Conservation (phyloP, 2,329 filamentous ascomycete genomes). For the Penicillium palitans region DNA sequence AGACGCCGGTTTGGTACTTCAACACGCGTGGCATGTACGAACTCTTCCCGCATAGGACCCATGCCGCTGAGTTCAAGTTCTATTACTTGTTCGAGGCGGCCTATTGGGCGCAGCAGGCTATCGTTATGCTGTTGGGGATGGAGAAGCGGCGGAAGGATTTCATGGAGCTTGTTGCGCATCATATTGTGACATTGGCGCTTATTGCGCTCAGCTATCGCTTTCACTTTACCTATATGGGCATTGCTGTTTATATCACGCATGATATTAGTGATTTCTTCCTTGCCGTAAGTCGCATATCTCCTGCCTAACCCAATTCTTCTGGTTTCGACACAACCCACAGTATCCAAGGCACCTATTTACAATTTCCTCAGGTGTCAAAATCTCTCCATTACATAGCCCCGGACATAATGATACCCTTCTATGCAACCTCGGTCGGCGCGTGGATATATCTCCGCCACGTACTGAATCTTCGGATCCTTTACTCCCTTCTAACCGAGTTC, state of each 20-base stretch:
- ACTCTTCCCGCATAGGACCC: constrained; percentile 74
- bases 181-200: constrained; percentile 78
- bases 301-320: no score
- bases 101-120: constrained; percentile 90
- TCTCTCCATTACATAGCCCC: constrained; percentile 84
- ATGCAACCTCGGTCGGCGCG: constrained; percentile 71
- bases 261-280: constrained; percentile 94
- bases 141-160: constrained; percentile 92
- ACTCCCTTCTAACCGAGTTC: constrained; percentile 43
- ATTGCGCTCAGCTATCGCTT: constrained; percentile 86
- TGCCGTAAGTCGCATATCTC: constrained; percentile 56
- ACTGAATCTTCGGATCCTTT: constrained; percentile 44
- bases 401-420: constrained; percentile 73
- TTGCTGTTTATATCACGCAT: constrained; percentile 88
- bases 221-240: constrained; percentile 89
- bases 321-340: background rate
- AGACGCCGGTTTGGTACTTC: constrained; percentile 91
- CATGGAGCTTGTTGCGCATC: constrained; percentile 83
- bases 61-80: constrained; percentile 78
- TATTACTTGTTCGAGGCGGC: constrained; percentile 90
- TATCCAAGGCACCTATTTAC: background rate
- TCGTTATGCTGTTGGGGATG: constrained; percentile 78
- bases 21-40: constrained; percentile 86
- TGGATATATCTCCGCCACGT: constrained; percentile 90
- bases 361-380: constrained; percentile 68